A percentile compares a stretch with the other conserved stretches of the same genome.
These are phyloP conservation scores for Madurella fahalii DNA, from an alignment of 2,329 filamentous ascomycete genomes.

Conservation along the genomic window DNA sequence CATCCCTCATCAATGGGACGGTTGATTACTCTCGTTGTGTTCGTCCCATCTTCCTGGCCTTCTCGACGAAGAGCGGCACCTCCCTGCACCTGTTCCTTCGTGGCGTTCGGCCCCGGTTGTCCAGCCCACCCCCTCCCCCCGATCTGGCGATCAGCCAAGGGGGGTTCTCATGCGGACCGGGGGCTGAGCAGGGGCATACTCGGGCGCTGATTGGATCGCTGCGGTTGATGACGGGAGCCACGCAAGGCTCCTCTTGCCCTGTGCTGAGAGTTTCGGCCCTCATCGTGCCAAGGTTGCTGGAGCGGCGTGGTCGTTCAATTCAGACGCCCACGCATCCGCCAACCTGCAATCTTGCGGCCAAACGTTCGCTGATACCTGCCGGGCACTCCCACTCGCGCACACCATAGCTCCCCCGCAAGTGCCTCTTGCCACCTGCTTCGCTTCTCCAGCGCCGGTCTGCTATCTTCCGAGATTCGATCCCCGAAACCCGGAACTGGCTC, in stretches of 20 bases:
- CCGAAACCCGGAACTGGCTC: constrained; percentile 5
- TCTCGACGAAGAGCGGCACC: not conserved
- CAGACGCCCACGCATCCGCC: constrained; percentile 1
- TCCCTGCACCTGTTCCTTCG: constrained; percentile 6
- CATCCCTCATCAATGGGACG: too few species aligned
- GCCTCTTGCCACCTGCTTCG: not conserved
- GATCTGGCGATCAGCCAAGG: constrained; percentile 24
- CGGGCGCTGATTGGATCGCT: constrained; percentile 16
- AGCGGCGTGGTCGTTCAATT: constrained; percentile 17
- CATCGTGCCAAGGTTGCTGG: constrained; percentile 16
- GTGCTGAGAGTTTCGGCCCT: constrained; percentile 12
- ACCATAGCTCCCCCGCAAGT: not conserved
- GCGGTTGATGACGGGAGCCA: constrained; percentile 10
- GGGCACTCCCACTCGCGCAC: constrained; percentile 2
- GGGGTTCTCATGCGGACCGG: constrained; percentile 14
- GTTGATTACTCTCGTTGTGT: not conserved
- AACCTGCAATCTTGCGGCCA: constrained; percentile 18
- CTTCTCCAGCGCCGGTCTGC: not conserved
- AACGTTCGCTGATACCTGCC: constrained; percentile 11
- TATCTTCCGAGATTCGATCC: not conserved
- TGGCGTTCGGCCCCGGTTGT: constrained; percentile 1
- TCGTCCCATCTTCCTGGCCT: constrained; percentile 4
- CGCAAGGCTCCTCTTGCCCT: constrained; percentile 13
- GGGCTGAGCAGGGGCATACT: constrained; percentile 17
- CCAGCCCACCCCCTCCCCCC: constrained; percentile 15